Evolutionary conservation across 257 asterid species (phyloP).

Genomic region (Osmanthus fragrans): DNA sequence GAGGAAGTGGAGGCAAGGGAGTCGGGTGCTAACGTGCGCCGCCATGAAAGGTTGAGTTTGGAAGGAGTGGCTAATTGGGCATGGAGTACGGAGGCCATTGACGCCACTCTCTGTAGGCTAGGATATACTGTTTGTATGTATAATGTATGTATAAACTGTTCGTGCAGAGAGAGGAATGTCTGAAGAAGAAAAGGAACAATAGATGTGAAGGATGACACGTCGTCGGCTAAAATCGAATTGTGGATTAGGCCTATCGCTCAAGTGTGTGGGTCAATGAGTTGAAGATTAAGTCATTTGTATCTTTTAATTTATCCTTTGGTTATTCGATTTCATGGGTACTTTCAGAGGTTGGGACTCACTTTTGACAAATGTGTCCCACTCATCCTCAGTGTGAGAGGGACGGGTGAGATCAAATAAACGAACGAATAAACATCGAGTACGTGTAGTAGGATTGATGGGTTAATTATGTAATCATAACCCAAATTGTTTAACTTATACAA

Average conservation of each 20-base stretch:
- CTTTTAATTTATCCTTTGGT: too few relatives aligned
- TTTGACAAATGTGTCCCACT: too few relatives aligned
- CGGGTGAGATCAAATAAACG: too few relatives aligned
- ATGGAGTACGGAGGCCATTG: constrained; percentile 54
- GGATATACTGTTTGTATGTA: neutral
- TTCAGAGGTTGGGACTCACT: too few relatives aligned
- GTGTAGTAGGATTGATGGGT: too few relatives aligned
- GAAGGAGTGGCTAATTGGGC: constrained; percentile 39
- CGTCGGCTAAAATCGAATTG: constrained; percentile 14
- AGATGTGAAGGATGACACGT: constrained; percentile 72
- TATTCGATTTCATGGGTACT: too few relatives aligned
- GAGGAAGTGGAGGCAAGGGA: constrained; percentile 34
- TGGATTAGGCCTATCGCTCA: neutral
- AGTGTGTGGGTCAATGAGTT: neutral
- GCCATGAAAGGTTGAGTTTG: constrained; percentile 49
- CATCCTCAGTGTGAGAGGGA: too few relatives aligned
- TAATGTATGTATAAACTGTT: neutral
- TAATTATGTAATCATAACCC: too few relatives aligned
- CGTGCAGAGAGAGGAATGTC: constrained; percentile 2
- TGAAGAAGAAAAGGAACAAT: constrained; percentile 23
- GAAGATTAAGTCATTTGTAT: too few relatives aligned
- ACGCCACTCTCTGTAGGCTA: constrained; percentile 21
- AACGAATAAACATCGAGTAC: too few relatives aligned
- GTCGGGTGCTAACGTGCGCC: constrained; percentile 43
- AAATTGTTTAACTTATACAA: too few relatives aligned